Base-by-base conservation (phyloP, 2,329 filamentous ascomycete genomes). In the Cladosporium sp. region DNA sequence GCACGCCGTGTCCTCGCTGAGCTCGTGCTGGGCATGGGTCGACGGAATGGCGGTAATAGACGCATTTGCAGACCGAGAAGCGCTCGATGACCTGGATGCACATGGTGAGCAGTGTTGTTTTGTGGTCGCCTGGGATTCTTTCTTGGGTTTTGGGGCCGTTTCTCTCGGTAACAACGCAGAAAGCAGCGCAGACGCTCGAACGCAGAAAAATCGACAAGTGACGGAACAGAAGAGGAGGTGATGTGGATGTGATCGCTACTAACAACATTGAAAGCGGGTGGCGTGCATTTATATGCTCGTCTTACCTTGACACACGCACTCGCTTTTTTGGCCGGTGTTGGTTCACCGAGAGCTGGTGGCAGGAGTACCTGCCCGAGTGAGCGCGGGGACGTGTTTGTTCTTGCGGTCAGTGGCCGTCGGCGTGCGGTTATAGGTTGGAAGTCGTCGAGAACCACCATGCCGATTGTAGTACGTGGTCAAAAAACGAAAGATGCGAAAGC, bases 81-180 rank as follows among this genome's bases (percentile, higher is more conserved):
- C 88, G 78, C 69, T 95, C 90, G 61, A 92, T 76, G 55, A 95
- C 72, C 72, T 91, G 87, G 64, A 88, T 91, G 65, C 90, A 95
- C 90, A 95, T 95, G 54, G 57, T 76, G 67, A 11, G 12, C 15
- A 12, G 22, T 16, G 39, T 7, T 7, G 29, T 19, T 13, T n/a
- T n/a, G n/a, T n/a, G n/a, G n/a, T n/a, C n/a, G n/a, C n/a, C n/a
- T n/a, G n/a, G n/a, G n/a, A n/a, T n/a, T n/a, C n/a, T n/a, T n/a
- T n/a, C n/a, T n/a, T n/a, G n/a, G n/a, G n/a, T n/a, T n/a, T n/a
- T n/a, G n/a, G n/a, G n/a, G n/a, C n/a, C n/a, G n/a, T n/a, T n/a
- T n/a, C n/a, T 27, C 9, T 27, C 22, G 22, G 22, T 27, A 27
- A 27, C 4, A 27, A 27, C 22, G 22, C 32, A 16, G 32, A 35